Base-by-base conservation (phyloP, 1,284 basidiomycete genomes). In the Trichosporon sp. region DNA sequence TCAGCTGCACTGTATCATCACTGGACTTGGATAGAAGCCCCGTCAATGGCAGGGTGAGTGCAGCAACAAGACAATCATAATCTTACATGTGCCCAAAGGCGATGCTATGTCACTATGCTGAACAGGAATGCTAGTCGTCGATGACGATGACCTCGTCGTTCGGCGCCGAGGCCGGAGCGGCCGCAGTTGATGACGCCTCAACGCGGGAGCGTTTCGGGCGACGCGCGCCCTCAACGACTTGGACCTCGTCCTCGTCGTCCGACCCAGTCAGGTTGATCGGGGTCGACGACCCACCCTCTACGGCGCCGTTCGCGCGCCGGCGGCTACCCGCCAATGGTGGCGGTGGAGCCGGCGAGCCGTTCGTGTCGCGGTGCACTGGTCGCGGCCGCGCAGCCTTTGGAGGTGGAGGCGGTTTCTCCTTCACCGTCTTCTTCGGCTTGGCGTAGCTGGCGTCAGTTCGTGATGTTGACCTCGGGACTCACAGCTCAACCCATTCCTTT, bases 401-500 rank as follows among this genome's bases (percentile, higher is more conserved):
- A 9, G 60, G 34, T 29, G 65, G 68, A 2, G 60, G 64, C 13
- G 65, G 35, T 13, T 70, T 51, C 11, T 69, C 51, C 51, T 53
- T 15, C 15, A 65, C 56, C 15, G 60, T 56, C 35, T 65, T 56
- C 67, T 75, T 75, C 6, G 77, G 76, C n/a, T 60, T 70, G 1
- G 79, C 79, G 66, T 77, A 80, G 62, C 78, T 78, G 65, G 6
- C 25, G 62, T 72, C 31, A 72, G 69, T 60, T 65, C 21, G 27
- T 21, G 62, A 27, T n/a, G 3, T 11, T 5, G 31, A 53, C 1
- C 18, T 34, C 0, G 18, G 2, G 13, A 18, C 92, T 80, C 79
- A 95, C 93, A 92, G 92, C 87, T 92, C 89, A 79, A 93, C 93
- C 93, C 94, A 96, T 85, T 96, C 93, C 83, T 92, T 87, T 29